These are phyloP conservation scores for Limnanthes douglasii DNA, from an alignment of 345 rosid species.

Conservation along the genomic window DNA sequence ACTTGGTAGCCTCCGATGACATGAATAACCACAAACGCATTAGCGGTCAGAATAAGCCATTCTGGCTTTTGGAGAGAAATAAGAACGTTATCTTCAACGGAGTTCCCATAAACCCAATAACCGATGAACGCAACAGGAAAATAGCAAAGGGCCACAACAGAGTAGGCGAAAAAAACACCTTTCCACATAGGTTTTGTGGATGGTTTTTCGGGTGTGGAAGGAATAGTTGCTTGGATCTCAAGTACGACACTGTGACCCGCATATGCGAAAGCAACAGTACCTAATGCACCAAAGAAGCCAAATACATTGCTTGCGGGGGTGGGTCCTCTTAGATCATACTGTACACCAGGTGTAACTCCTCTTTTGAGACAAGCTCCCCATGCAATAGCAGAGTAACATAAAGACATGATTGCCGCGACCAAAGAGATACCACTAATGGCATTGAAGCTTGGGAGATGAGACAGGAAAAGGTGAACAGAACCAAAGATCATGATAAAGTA, in stretches of 20 bases:
- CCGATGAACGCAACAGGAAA: slow-evolving; percentile 70
- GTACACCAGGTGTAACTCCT: slow-evolving; percentile 24
- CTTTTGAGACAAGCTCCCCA: slow-evolving; percentile 42
- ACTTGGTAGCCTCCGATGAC: slow-evolving; percentile 80
- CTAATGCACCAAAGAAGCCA: slow-evolving; percentile 45
- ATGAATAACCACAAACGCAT: slow-evolving; percentile 64
- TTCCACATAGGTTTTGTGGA: slow-evolving; percentile 76
- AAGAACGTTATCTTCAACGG: slow-evolving; percentile 40
- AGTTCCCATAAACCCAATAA: slow-evolving; percentile 33
- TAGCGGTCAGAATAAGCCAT: slow-evolving; percentile 48
- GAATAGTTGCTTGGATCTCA: slow-evolving; percentile 85
- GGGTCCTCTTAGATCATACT: slow-evolving; percentile 22
- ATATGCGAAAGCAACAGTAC: slow-evolving; percentile 64
- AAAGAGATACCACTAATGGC: slow-evolving; percentile 62
- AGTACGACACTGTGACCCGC: slow-evolving; percentile 80
- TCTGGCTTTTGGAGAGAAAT: slow-evolving; percentile 28
- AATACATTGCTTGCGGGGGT: slow-evolving; percentile 22
- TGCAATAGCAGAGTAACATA: slow-evolving; percentile 78
- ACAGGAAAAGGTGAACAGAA: slow-evolving; percentile 47
- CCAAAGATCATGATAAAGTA: slow-evolving; percentile 71
- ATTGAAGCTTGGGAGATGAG: slow-evolving; percentile 77
- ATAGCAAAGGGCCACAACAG: slow-evolving; percentile 63
- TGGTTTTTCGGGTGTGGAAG: slow-evolving; percentile 72
- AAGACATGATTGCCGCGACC: slow-evolving; percentile 74
- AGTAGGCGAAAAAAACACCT: slow-evolving; percentile 53